A percentile compares a stretch with the other conserved stretches of the same genome.
Evolutionary conservation across 495 filamentous ascomycete genomes (phyloP).

Genomic region (Xylaria palmicola): DNA sequence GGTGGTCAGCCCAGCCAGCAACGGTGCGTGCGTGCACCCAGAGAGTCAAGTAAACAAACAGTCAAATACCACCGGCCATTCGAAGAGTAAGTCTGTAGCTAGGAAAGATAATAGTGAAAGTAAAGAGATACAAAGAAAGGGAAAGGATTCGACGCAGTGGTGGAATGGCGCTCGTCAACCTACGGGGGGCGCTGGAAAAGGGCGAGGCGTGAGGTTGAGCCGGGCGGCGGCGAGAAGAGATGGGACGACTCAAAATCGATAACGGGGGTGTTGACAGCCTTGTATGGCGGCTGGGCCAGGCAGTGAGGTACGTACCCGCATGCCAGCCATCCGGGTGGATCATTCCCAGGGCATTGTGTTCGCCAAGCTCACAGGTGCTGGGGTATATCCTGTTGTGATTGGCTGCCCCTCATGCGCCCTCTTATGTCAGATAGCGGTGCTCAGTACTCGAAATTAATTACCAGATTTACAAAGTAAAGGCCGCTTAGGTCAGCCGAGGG

Average conservation of each 20-base stretch:
- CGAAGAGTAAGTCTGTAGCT: constrained; percentile 5
- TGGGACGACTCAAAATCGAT: constrained; percentile 1
- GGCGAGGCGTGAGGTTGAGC: constrained; percentile 4
- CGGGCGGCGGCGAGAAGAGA: background rate
- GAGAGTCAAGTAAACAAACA: constrained; percentile 3
- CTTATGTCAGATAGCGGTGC: no score
- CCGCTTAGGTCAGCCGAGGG: no score
- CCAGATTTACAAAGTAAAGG: no score
- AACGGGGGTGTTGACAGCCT: background rate
- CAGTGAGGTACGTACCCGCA: no score
- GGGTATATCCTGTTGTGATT: background rate
- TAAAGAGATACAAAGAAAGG: background rate
- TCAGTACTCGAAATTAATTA: no score
- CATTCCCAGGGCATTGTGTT: background rate
- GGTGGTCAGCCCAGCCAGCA: background rate
- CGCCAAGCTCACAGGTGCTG: background rate
- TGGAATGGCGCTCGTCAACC: background rate
- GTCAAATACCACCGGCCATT: background rate
- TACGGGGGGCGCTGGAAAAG: background rate
- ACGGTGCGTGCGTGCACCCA: background rate
- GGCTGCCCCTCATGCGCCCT: no score
- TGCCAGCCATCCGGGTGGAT: background rate
- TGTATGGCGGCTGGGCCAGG: no score
- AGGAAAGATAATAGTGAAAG: background rate
- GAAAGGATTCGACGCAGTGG: background rate